These are phyloP conservation scores for Stagonosporopsis rhizophila DNA, from an alignment of 2,329 filamentous ascomycete genomes.

Conservation along the genomic window DNA sequence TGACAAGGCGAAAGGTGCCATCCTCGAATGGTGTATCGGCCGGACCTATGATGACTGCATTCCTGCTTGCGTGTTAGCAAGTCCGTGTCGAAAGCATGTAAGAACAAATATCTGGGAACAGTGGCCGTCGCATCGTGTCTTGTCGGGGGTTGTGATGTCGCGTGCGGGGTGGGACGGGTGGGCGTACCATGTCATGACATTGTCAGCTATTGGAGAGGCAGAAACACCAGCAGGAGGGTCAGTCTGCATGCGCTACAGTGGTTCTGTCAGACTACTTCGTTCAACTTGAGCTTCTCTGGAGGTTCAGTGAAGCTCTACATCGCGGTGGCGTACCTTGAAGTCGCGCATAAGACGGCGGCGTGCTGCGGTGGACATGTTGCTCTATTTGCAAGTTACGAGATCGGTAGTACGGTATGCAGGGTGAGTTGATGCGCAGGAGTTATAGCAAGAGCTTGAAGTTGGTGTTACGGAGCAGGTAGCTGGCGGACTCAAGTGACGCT, in stretches of 20 bases:
- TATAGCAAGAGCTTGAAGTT: not conserved
- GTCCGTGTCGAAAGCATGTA: no score
- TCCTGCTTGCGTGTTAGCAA: conserved; percentile 66
- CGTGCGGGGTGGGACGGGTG: conserved; percentile 32
- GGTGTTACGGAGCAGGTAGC: conserved; percentile 3
- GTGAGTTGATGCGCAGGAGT: not conserved
- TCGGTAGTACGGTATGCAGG: not conserved
- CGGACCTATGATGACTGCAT: conserved; percentile 96
- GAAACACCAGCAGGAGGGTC: conserved; percentile 97
- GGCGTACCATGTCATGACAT: conserved; percentile 92
- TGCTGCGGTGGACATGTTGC: conserved; percentile 86
- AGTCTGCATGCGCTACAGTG: conserved; percentile 90
- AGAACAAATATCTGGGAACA: not conserved
- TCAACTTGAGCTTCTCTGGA: not conserved
- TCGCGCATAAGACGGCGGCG: conserved; percentile 97
- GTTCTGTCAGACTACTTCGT: conserved; percentile 18
- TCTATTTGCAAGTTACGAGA: not conserved
- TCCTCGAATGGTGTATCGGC: conserved; percentile 98
- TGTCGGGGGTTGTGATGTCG: conserved; percentile 24
- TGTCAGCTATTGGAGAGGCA: conserved; percentile 92
- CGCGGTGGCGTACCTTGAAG: conserved; percentile 79
- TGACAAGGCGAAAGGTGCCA: conserved; percentile 94
- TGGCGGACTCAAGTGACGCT: conserved; percentile 11
- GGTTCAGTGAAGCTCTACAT: conserved; percentile 6
- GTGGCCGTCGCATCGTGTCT: not conserved